These are phyloP conservation scores for Tolypocladium sp. DNA, from an alignment of 2,329 filamentous ascomycete genomes.

Conservation along the genomic window DNA sequence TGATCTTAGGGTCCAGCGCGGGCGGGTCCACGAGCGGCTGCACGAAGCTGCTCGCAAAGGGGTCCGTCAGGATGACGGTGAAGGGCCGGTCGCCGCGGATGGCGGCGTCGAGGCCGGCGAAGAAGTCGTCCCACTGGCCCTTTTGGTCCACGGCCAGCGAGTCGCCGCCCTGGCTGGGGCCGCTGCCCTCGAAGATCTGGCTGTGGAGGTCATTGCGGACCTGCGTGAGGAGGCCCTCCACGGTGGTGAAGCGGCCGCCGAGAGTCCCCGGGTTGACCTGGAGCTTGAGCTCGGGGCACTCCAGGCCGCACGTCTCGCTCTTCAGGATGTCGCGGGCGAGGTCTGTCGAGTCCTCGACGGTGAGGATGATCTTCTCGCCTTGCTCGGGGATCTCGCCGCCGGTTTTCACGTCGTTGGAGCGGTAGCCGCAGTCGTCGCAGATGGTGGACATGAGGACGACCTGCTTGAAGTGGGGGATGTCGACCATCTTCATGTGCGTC, in stretches of 20 bases:
- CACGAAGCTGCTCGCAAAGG: conserved; percentile 86
- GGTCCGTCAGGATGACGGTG: conserved; percentile 75
- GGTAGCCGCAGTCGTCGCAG: conserved; percentile 86
- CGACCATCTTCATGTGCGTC: conserved; percentile 98
- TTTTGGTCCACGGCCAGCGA: conserved; percentile 60
- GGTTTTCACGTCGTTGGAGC: conserved; percentile 95
- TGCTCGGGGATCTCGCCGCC: conserved; percentile 83
- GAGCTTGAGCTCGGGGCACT: conserved; percentile 79
- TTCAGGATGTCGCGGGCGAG: conserved; percentile 91
- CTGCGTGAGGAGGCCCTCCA: conserved; percentile 88
- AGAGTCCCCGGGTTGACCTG: conserved; percentile 88
- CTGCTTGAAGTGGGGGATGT: conserved; percentile 96
- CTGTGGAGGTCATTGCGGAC: conserved; percentile 81
- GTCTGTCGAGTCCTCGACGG: conserved; percentile 61
- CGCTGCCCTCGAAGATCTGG: conserved; percentile 77
- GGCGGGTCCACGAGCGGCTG: conserved; percentile 76
- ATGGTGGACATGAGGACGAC: conserved; percentile 93
- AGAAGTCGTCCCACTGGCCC: conserved; percentile 72
- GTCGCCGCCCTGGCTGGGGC: conserved; percentile 57
- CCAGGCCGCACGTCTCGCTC: conserved; percentile 81
- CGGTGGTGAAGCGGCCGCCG: conserved; percentile 91
- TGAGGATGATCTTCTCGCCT: conserved; percentile 74
- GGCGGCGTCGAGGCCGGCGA: conserved; percentile 63
- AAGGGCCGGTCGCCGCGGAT: conserved; percentile 76
- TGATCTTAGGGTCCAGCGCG: conserved; percentile 67